phyloP scores from a whole-genome alignment of 495 filamentous ascomycete species.

The Chlorociboria aeruginascens region DNA sequence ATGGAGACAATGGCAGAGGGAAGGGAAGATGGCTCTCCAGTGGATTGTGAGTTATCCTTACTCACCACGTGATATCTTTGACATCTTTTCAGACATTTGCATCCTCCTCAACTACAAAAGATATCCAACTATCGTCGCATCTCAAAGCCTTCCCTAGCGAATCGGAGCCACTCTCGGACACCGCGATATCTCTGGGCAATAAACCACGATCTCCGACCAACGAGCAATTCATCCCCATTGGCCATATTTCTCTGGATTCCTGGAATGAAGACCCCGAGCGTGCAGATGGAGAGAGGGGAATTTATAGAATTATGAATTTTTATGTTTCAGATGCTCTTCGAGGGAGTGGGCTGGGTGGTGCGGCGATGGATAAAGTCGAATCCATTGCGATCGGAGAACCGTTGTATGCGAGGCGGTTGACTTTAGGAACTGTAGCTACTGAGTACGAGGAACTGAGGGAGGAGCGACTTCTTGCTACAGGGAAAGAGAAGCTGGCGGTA shows the following conservation, averaged over 20 bases:
- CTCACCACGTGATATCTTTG: neutral
- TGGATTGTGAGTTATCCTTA: constrained; percentile 8
- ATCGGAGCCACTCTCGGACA: constrained; percentile 20
- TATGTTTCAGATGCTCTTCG: constrained; percentile 28
- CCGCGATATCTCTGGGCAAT: constrained; percentile 20
- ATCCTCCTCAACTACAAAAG: neutral
- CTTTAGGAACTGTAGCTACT: constrained; percentile 24
- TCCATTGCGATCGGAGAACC: constrained; percentile 21
- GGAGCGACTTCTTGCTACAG: too few species aligned
- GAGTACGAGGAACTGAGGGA: constrained; percentile 3
- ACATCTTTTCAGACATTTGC: constrained; percentile 7
- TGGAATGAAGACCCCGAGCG: constrained; percentile 18
- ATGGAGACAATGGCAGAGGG: constrained; percentile 8
- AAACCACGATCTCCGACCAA: constrained; percentile 20
- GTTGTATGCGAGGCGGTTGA: constrained; percentile 23
- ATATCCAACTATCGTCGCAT: constrained; percentile 6
- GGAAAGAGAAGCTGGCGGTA: constrained; percentile 3
- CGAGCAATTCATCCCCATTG: constrained; percentile 25
- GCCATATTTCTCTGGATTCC: constrained; percentile 29
- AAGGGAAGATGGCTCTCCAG: constrained; percentile 9
- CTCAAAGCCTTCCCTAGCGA: constrained; percentile 13
- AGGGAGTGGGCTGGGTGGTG: constrained; percentile 25
- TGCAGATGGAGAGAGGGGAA: constrained; percentile 10
- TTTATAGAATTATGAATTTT: constrained; percentile 26
- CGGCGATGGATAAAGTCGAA: constrained; percentile 27